Base-by-base conservation (phyloP, 176 grass and related monocot genomes). In the Tillandsia leiboldiana region DNA sequence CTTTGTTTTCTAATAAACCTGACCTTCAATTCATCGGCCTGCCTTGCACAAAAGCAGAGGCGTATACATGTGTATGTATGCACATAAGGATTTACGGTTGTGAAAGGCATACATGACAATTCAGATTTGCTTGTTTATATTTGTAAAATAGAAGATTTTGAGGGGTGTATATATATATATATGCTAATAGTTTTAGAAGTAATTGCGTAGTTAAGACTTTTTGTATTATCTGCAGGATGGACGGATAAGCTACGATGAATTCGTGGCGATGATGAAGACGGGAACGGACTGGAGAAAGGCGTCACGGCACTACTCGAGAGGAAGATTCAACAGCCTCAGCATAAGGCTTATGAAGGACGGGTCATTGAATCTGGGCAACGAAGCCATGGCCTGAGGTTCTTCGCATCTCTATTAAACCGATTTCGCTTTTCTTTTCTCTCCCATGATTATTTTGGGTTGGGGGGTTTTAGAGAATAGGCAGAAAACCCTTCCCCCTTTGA, bases 221-320 rank as follows among this genome's bases (percentile, higher is more conserved):
- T 49, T 69, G 10, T 64, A 47, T 69, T 72, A 50, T 77, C 59
- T 76, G 77, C 56, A 99, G 94, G 94, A 99, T 82, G 94, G 94
- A 48, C 86, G 86, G 64, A 99, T 99, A 52, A 99, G 94, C 69
- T 99, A 93, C n/a, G 90, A 99, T 8, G 94, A 99, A 80, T 99
- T 99, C 66, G 87, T 94, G 56, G 95, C 95, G 0, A 99, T 99
- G 95, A 99, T 99, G 95, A 99, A 99, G 72, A 99, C 94, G 0
- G 94, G 94, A 51, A 99, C 94, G 14, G 94, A 99, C 78, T 99
- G 94, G 95, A 86, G 95, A 82, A 99, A 99, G 82, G 95, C 95
- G 18, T 99, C 95, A 26, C 77, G 95, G 3, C 95, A 99, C 68
- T 99, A 99, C n/a, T 99, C 95, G 2, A 90, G 95, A 83, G 95